phyloP scores from a whole-genome alignment of 1,139 yeast genomes.

The Candida labiduridarum region DNA sequence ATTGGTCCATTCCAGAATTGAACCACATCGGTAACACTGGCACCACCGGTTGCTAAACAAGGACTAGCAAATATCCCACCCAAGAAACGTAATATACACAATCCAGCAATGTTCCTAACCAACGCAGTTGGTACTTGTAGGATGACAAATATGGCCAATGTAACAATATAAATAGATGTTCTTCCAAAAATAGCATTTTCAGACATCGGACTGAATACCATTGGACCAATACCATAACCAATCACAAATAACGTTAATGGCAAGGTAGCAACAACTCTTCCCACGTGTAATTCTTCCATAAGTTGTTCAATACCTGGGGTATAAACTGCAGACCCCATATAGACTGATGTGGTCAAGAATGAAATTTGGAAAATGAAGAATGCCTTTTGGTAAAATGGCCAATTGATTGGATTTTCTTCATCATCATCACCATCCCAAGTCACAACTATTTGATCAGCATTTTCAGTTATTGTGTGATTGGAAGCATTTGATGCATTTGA shows the following conservation, averaged over 20 bases:
- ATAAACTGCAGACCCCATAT: conserved; percentile 33
- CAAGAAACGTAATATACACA: conserved; percentile 34
- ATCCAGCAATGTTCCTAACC: conserved; percentile 30
- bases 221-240: conserved; percentile 61
- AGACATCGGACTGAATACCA: conserved; percentile 56
- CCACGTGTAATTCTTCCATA: conserved; percentile 43
- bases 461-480: neutral
- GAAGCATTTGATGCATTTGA: conserved; percentile 1
- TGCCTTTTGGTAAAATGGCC: conserved; percentile 24
- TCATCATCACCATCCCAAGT: conserved; percentile 34
- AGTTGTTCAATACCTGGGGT: conserved; percentile 36
- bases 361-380: conserved; percentile 24
- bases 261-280: conserved; percentile 46
- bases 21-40: conserved; percentile 34
- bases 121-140: conserved; percentile 40
- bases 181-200: conserved; percentile 57
- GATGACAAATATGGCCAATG: conserved; percentile 30
- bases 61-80: conserved; percentile 41
- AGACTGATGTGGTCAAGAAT: conserved; percentile 26
- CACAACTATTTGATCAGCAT: conserved; percentile 17
- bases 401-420: conserved; percentile 32
- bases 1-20: conserved; percentile 27
- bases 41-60: conserved; percentile 41
- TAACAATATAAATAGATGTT: conserved; percentile 35
- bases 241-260: conserved; percentile 45